A percentile compares a stretch with the other conserved stretches of the same genome.
Conservation (phyloP, 345 rosid species). For the Geranium rotundifolium region DNA sequence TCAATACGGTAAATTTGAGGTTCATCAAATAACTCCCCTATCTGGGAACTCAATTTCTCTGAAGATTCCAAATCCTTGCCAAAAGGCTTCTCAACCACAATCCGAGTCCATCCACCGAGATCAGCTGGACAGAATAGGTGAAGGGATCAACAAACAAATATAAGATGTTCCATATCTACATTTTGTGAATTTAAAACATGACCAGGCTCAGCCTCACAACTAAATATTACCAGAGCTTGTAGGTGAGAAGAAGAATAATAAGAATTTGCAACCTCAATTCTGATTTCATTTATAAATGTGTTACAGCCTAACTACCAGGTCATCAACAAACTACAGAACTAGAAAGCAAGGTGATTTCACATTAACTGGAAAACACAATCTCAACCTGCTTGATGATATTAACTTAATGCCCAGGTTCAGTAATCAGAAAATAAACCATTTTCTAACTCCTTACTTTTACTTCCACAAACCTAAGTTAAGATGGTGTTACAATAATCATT, state of each 20-base stretch:
- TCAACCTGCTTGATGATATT: neutral
- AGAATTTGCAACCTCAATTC: neutral
- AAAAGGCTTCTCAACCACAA: conserved; percentile 95
- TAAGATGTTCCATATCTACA: neutral
- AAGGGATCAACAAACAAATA: neutral
- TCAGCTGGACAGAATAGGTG: conserved; percentile 38
- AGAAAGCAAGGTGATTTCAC: neutral
- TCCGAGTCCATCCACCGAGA: conserved; percentile 93
- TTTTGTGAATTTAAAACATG: neutral
- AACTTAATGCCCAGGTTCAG: too few species aligned
- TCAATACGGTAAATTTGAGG: conserved; percentile 88
- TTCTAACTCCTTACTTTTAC: neutral
- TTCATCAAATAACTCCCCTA: conserved; percentile 85
- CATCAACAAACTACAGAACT: neutral
- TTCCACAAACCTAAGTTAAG: neutral
- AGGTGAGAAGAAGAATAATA: neutral
- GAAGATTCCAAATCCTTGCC: conserved; percentile 84
- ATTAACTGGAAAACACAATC: neutral
- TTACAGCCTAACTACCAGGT: neutral
- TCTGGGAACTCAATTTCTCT: conserved; percentile 72
- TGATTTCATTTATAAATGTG: neutral
- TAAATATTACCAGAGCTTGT: neutral
- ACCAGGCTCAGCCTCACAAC: neutral
- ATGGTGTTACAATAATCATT: neutral
- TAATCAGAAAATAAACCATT: neutral